phyloP scores from a whole-genome alignment of 371 early-diverging fungal species.

The Lichtheimia corymbifera region DNA sequence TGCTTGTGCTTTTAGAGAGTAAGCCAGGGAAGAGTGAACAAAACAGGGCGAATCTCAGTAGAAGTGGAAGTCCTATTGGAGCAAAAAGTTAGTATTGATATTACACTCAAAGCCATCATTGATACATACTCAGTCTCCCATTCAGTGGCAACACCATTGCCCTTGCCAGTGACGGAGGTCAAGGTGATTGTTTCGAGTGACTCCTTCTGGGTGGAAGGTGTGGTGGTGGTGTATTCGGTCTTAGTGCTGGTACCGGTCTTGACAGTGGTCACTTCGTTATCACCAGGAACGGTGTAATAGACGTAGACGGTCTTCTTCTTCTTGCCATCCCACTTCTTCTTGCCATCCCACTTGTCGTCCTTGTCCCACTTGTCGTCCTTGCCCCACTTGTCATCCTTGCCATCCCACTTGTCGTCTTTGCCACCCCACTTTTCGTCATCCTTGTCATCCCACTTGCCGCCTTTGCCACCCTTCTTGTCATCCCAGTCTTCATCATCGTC shows the following conservation, averaged over 20 bases:
- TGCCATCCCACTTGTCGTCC: constrained; percentile 4
- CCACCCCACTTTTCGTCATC: neutral
- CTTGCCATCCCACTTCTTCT: constrained; percentile 13
- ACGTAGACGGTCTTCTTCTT: constrained; percentile 24
- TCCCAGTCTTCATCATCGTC: constrained; percentile 8
- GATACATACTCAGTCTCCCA: neutral
- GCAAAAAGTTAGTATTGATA: too few species aligned
- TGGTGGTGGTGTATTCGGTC: neutral
- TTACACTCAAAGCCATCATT: neutral
- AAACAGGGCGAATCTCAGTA: too few species aligned
- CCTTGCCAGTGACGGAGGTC: neutral
- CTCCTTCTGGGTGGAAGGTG: neutral
- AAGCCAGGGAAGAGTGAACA: too few species aligned
- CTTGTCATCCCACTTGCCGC: neutral
- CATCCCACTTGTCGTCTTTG: neutral
- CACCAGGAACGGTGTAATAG: constrained; percentile 24
- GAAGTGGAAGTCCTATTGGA: too few species aligned
- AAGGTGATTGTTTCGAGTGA: too few species aligned
- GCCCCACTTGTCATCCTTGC: neutral
- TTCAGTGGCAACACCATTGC: neutral
- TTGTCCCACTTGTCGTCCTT: constrained; percentile 5
- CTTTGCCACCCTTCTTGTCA: neutral
- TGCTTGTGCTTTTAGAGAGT: too few species aligned
- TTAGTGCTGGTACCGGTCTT: neutral
- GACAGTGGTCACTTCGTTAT: neutral